Percentiles rank a stretch among this genome's conserved stretches.
Conservation (phyloP, 257 asterid species). For the Cruciata laevipes region DNA sequence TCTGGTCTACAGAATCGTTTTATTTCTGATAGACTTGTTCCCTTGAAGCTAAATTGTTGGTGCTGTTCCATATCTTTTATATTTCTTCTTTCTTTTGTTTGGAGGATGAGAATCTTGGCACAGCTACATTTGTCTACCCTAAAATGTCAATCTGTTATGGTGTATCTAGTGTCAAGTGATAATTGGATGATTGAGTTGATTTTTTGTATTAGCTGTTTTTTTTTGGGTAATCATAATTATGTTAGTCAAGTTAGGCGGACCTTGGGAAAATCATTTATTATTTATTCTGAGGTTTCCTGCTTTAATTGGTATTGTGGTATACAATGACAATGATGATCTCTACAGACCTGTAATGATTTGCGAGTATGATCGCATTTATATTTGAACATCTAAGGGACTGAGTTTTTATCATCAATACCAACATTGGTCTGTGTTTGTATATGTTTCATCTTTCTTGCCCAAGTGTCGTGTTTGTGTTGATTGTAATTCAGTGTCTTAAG, state of each 20-base stretch:
- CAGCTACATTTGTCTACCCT: slow-evolving; percentile 11
- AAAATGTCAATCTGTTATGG: too few relatives aligned
- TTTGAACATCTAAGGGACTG: slow-evolving; percentile 51
- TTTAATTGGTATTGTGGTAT: not conserved
- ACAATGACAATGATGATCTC: slow-evolving; percentile 22
- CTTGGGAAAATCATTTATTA: too few relatives aligned
- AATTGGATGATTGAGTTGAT: too few relatives aligned
- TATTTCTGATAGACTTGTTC: slow-evolving; percentile 28
- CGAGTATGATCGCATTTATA: slow-evolving; percentile 27
- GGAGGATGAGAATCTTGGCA: slow-evolving; percentile 14
- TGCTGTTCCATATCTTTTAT: slow-evolving; percentile 17
- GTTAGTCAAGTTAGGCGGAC: too few relatives aligned
- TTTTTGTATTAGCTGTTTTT: not conserved
- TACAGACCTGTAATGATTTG: slow-evolving; percentile 51
- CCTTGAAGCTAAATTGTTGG: slow-evolving; percentile 32
- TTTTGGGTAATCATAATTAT: too few relatives aligned
- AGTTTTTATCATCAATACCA: slow-evolving; percentile 10
- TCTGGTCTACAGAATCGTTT: slow-evolving; percentile 28
- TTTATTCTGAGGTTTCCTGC: too few relatives aligned
- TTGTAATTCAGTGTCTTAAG: not conserved
- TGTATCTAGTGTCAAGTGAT: too few relatives aligned
- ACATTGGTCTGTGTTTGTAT: not conserved
- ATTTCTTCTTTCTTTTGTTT: not conserved
- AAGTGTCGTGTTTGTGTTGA: not conserved
- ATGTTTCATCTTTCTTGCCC: not conserved